Evolutionary conservation across 2,329 filamentous ascomycete species (phyloP).

Genomic region (Aspergillus viridinutans): DNA sequence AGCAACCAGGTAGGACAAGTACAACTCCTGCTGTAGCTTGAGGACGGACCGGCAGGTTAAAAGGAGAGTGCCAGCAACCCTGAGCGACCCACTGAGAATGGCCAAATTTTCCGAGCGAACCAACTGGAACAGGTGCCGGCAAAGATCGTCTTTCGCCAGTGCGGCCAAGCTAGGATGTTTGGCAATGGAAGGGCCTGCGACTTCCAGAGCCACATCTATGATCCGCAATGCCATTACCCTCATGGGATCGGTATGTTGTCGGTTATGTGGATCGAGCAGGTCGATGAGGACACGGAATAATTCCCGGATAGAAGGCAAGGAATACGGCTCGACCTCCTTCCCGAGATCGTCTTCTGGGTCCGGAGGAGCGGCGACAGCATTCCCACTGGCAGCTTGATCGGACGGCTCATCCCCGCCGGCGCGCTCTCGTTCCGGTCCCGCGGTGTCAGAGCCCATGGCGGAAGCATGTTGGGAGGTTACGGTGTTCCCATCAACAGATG

Average conservation of each 20-base stretch:
- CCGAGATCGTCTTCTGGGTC: constrained; percentile 43
- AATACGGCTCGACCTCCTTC: constrained; percentile 75
- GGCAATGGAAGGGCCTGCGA: constrained; percentile 90
- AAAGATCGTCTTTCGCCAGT: constrained; percentile 88
- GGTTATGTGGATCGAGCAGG: constrained; percentile 87
- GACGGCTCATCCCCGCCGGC: constrained; percentile 31
- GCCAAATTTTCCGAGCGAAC: constrained; percentile 95
- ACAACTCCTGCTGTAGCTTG: constrained; percentile 94
- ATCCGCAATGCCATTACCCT: constrained; percentile 96
- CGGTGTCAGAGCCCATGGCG: constrained; percentile 37
- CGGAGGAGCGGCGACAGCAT: constrained; percentile 29
- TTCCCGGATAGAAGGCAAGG: constrained; percentile 87
- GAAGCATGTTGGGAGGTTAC: constrained; percentile 50
- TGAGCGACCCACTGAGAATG: constrained; percentile 85
- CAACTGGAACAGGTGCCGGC: constrained; percentile 91
- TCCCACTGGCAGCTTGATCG: constrained; percentile 30
- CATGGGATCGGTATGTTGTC: constrained; percentile 89
- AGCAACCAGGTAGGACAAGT: constrained; percentile 87
- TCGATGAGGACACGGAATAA: constrained; percentile 91
- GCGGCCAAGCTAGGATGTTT: constrained; percentile 82
- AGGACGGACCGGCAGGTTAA: constrained; percentile 86
- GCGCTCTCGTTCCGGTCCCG: constrained; percentile 28
- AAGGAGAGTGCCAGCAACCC: constrained; percentile 84
- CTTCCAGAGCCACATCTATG: constrained; percentile 93
- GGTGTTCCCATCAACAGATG: constrained; percentile 63